phyloP scores from a whole-genome alignment of 495 filamentous ascomycete genomes.

The Terfezia claveryi region DNA sequence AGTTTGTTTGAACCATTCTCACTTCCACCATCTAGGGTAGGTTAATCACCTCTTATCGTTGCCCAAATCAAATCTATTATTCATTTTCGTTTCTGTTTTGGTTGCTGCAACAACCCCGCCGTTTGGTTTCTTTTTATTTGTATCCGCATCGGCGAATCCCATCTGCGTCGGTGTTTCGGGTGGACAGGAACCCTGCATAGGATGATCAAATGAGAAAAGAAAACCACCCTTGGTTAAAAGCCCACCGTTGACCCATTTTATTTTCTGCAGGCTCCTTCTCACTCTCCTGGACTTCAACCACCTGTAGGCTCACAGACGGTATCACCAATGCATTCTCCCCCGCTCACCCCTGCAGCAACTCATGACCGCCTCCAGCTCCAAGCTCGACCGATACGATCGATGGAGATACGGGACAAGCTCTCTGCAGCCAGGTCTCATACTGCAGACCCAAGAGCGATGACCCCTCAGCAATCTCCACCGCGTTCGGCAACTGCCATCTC shows the following conservation, averaged over 20 bases:
- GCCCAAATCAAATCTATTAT: background rate
- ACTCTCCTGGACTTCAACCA: background rate
- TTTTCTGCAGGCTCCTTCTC: background rate
- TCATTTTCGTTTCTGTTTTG: background rate
- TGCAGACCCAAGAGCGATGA: constrained; percentile 19
- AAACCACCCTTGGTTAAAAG: background rate
- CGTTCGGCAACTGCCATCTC: constrained; percentile 8
- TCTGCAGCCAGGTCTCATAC: background rate
- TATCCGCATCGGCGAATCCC: background rate
- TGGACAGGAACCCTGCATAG: background rate
- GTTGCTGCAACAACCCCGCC: background rate
- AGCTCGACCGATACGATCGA: constrained; percentile 18
- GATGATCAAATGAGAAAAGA: background rate
- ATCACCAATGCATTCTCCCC: constrained; percentile 56
- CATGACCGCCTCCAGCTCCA: constrained; percentile 14
- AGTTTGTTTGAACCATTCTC: background rate
- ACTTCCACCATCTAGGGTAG: background rate
- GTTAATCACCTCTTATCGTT: background rate
- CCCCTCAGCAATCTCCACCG: constrained; percentile 19
- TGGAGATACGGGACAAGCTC: background rate
- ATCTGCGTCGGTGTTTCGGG: background rate
- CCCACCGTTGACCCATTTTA: background rate
- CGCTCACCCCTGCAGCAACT: constrained; percentile 67
- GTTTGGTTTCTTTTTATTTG: background rate
- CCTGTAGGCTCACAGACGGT: background rate